phyloP scores from a whole-genome alignment of 2,329 filamentous ascomycete species.

The Emmonsiellopsis sp. region DNA sequence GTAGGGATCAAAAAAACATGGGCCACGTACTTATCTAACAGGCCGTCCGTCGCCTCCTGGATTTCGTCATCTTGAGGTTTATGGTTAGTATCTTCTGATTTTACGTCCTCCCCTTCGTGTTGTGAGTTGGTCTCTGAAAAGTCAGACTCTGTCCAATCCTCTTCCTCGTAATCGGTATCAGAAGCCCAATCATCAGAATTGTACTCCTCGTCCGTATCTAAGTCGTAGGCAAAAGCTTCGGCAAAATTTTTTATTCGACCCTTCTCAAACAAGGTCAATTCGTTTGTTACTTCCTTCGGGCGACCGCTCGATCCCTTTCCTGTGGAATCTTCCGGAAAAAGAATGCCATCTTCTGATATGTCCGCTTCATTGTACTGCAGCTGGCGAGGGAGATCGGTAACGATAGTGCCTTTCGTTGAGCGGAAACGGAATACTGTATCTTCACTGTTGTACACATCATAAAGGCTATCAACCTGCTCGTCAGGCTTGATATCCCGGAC shows the following conservation, averaged over 20 bases:
- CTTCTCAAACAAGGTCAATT: constrained; percentile 14
- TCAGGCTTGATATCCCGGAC: constrained; percentile 29
- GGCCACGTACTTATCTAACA: constrained; percentile 3
- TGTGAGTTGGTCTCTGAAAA: constrained; percentile 1
- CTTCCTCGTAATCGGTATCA: constrained; percentile 12
- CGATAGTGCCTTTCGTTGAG: constrained; percentile 1
- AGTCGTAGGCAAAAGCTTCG: constrained; percentile 10
- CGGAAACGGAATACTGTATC: constrained; percentile 5
- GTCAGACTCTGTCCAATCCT: constrained; percentile 8
- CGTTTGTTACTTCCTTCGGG: constrained; percentile 1
- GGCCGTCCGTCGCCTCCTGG: not conserved
- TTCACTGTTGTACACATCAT: constrained; percentile 4
- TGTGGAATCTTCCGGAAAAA: constrained; percentile 31
- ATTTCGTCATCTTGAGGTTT: not conserved
- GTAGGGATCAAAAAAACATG: not conserved
- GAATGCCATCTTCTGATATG: constrained; percentile 31
- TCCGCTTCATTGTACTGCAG: constrained; percentile 34
- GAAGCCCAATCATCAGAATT: constrained; percentile 13
- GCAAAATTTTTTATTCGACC: constrained; percentile 12
- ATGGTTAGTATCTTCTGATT: not conserved
- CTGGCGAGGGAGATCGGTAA: constrained; percentile 10
- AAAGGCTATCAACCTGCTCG: constrained; percentile 15
- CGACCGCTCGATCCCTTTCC: constrained; percentile 5
- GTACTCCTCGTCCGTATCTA: constrained; percentile 20
- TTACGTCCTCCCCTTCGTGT: constrained; percentile 7